Percentiles rank a stretch among this genome's conserved stretches.
phyloP scores from a whole-genome alignment of 345 rosid species.

The Corymbia maculata region DNA sequence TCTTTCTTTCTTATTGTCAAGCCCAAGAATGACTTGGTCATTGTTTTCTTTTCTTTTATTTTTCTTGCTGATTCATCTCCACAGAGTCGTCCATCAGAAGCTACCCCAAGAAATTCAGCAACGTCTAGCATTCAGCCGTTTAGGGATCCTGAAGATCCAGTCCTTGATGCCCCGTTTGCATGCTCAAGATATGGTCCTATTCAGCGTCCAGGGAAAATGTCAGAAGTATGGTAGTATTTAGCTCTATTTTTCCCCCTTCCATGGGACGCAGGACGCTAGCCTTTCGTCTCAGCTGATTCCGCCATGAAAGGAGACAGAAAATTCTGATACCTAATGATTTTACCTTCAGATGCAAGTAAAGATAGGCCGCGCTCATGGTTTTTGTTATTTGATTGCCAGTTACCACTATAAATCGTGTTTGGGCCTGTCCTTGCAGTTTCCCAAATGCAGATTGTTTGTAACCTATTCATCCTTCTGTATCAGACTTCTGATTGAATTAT shows the following conservation, averaged over 20 bases:
- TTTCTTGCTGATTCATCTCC: neutral
- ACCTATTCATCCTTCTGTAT: neutral
- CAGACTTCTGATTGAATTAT: neutral
- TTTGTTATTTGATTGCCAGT: neutral
- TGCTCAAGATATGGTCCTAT: neutral
- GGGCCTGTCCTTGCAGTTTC: neutral
- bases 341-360: no score
- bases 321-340: no score
- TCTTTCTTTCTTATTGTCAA: neutral
- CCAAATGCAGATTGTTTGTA: neutral
- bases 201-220: neutral
- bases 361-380: neutral
- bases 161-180: neutral
- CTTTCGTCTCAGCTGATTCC: neutral
- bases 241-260: neutral
- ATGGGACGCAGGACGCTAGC: neutral
- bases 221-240: neutral
- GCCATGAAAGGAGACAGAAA: no score
- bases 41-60: neutral
- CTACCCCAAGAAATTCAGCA: neutral
- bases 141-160: neutral
- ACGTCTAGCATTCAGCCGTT: neutral
- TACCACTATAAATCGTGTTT: neutral
- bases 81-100: neutral
- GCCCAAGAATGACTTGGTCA: neutral